Evolutionary conservation across 1,284 basidiomycete genomes (phyloP), one percentile per base, ranked within the genome.

Genomic region (Ustilago crameri): DNA sequence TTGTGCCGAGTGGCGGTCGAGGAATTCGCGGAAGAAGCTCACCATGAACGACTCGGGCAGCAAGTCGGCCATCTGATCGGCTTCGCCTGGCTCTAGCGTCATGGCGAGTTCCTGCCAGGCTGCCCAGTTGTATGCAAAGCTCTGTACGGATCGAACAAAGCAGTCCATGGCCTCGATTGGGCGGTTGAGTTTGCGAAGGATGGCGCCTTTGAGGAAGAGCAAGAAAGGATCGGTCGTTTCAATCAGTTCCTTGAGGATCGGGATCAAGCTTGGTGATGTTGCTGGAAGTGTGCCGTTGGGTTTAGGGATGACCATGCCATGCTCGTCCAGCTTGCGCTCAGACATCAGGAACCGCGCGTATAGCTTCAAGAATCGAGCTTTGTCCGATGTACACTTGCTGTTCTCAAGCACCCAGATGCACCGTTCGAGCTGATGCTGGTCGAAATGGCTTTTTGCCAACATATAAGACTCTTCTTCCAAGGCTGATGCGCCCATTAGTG

Each of bases 101-200:
- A 77, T 68, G 56, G 69, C 65, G 68, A 80, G 67, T 66, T 65
- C 66, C 58, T 64, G 74, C 95, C 96, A 99, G 4, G 90, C 87
- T 24, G 92, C 92, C 95, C 96, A 99, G 82, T 98, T 98, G 90
- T 93, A 98, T 9, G 93, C 91, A 79, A 91, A 93, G 3, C 87
- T 86, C 48, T 88, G 87, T 47, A 98, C 90, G 7, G 93, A 95
- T 32, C 89, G 84, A 18, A 97, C 85, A 9, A 90, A 88, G 71
- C 87, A 89, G 79, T 94, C 93, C 34, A 95, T 91, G 0, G 95
- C 93, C 80, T 93, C 91, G 67, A 82, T 69, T 7, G 78, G 73
- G 27, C 78, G 78, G 54, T 78, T 65, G 17, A 83, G 69, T 46
- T 78, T 78, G 26, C 74, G 75, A n/a, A 83, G 61, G n/a, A 83